phyloP scores from a whole-genome alignment of 2,329 filamentous ascomycete genomes.

The Hyphodiscus sp. region DNA sequence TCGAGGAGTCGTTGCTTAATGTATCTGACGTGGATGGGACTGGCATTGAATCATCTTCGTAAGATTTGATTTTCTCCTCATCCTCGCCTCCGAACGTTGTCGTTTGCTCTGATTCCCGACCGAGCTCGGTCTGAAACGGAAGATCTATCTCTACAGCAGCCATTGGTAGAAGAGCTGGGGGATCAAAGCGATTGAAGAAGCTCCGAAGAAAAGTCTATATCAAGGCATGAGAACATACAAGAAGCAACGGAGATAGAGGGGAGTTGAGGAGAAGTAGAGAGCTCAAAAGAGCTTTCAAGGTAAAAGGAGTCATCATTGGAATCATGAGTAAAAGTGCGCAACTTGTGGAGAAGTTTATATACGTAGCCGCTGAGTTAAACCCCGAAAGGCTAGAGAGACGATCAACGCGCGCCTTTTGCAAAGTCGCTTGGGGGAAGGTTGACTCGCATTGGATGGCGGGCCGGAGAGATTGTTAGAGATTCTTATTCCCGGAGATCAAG shows the following conservation, averaged over 20 bases:
- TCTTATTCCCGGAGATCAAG: not conserved
- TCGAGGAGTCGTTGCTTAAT: slow-evolving; percentile 7
- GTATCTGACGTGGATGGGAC: not conserved
- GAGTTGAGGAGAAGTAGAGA: not conserved
- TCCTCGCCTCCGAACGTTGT: slow-evolving; percentile 9
- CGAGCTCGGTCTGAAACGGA: slow-evolving; percentile 11
- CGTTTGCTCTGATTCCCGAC: slow-evolving; percentile 8
- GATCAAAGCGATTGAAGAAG: not conserved
- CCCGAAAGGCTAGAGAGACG: not conserved
- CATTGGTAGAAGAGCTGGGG: slow-evolving; percentile 3
- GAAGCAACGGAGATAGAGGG: not conserved
- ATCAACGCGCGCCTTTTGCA: not conserved
- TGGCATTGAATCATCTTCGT: slow-evolving; percentile 3
- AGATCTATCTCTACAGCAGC: slow-evolving; percentile 13
- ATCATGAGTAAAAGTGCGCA: no score
- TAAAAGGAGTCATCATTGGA: not conserved
- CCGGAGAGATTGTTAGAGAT: not conserved
- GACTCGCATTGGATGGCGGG: not conserved
- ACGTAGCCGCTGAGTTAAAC: not conserved
- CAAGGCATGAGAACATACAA: not conserved
- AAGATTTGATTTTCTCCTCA: not conserved
- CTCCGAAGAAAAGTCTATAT: not conserved
- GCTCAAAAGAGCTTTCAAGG: not conserved
- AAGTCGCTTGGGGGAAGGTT: not conserved
- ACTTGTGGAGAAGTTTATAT: not conserved